Evolutionary conservation across 2,329 filamentous ascomycete species (phyloP).

Genomic region (Fusarium anthophilum): DNA sequence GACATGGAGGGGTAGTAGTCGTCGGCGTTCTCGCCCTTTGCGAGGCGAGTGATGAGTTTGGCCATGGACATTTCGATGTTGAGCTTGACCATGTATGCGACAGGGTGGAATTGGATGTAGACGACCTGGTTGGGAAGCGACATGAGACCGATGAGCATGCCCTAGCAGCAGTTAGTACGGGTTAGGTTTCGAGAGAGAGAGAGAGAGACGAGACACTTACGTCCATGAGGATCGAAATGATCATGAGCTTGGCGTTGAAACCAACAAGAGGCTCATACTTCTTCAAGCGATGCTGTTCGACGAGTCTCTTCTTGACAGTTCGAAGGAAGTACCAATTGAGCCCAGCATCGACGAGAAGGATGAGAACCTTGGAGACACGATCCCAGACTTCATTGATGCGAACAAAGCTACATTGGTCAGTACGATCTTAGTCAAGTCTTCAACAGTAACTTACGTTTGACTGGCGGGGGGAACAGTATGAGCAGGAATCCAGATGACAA

Average conservation of each 20-base stretch:
- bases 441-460: slow-evolving; percentile 38
- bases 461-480: slow-evolving; percentile 52
- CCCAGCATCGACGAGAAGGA: slow-evolving; percentile 58
- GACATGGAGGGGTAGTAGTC: slow-evolving; percentile 34
- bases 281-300: slow-evolving; percentile 56
- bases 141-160: slow-evolving; percentile 48
- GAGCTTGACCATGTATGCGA: slow-evolving; percentile 63
- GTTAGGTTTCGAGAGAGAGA: accelerated
- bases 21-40: slow-evolving; percentile 27
- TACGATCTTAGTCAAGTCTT: accelerated
- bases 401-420: slow-evolving; percentile 43
- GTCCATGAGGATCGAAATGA: slow-evolving; percentile 61
- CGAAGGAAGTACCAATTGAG: slow-evolving; percentile 64
- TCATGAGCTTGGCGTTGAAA: slow-evolving; percentile 61
- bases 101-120: slow-evolving; percentile 62
- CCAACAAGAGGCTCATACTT: slow-evolving; percentile 61
- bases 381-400: slow-evolving; percentile 62
- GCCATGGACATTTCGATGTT: slow-evolving; percentile 66
- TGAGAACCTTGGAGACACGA: slow-evolving; percentile 61
- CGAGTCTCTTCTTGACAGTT: slow-evolving; percentile 56
- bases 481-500: slow-evolving; percentile 63
- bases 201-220: slow-evolving; percentile 34
- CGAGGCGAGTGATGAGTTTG: slow-evolving; percentile 57
- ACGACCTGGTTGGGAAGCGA: slow-evolving; percentile 47
- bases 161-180: neutral